These are phyloP conservation scores for Salvia miltiorrhiza DNA, from an alignment of 257 asterid genomes.

Conservation along the genomic window DNA sequence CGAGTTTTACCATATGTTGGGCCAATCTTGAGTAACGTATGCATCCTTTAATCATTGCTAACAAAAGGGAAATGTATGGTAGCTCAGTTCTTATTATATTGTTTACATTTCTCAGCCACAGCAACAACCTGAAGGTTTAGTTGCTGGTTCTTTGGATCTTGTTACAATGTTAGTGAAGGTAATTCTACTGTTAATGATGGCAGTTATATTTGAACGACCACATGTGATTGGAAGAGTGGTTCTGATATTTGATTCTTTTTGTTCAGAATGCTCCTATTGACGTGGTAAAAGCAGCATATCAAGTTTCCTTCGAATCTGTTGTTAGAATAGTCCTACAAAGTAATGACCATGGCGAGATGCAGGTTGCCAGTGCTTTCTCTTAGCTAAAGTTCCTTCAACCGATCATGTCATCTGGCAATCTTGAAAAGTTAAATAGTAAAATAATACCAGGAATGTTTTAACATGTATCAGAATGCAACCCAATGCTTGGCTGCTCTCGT, in stretches of 20 bases:
- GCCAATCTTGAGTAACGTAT: constrained; percentile 80
- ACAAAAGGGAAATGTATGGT: constrained; percentile 4
- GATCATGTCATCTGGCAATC: constrained; percentile 9
- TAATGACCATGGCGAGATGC: constrained; percentile 89
- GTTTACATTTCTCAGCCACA: constrained; percentile 67
- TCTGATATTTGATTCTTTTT: constrained; percentile 18
- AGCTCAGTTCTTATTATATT: constrained; percentile 22
- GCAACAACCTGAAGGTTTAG: constrained; percentile 88
- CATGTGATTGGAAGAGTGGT: constrained; percentile 16
- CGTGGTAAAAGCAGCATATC: constrained; percentile 69
- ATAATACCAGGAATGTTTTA: constrained; percentile 20
- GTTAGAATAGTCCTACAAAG: constrained; percentile 76
- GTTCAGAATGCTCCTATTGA: constrained; percentile 82
- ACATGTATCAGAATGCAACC: constrained; percentile 69
- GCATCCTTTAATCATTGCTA: constrained; percentile 25
- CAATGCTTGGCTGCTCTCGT: constrained; percentile 87
- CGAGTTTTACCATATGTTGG: constrained; percentile 79
- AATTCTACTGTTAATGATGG: constrained; percentile 19
- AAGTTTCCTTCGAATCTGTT: constrained; percentile 69
- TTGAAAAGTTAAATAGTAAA: constrained; percentile 8
- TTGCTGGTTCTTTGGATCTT: constrained; percentile 93
- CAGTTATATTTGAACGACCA: constrained; percentile 3
- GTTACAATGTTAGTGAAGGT: constrained; percentile 84
- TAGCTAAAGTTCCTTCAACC: constrained; percentile 3
- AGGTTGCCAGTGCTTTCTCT: constrained; percentile 44